Evolutionary conservation across 2,329 filamentous ascomycete species (phyloP).

Genomic region (Apiospora koreana): DNA sequence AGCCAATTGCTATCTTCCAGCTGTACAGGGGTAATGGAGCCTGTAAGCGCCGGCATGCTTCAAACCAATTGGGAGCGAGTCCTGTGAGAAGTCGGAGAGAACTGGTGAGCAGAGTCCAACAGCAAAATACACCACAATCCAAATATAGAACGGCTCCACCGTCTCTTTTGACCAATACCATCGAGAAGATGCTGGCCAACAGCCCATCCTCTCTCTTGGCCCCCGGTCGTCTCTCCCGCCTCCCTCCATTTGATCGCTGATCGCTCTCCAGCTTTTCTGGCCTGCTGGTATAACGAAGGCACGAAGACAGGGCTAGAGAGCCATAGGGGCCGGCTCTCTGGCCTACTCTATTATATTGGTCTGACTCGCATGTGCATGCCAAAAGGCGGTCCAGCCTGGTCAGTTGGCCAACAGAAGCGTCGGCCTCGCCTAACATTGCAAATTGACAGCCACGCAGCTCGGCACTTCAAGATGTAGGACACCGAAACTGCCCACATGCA

Average conservation of each 20-base stretch:
- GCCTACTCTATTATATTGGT: neutral
- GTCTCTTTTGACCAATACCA: neutral
- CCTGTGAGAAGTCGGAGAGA: neutral
- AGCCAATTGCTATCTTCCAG: neutral
- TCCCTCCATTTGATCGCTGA: slow-evolving; percentile 10
- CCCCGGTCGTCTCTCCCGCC: slow-evolving; percentile 10
- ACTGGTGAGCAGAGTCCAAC: neutral
- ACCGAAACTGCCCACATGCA: neutral
- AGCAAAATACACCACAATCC: neutral
- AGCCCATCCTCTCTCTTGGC: neutral
- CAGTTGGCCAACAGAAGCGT: neutral
- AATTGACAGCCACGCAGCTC: neutral
- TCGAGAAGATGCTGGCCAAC: neutral
- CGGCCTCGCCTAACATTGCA: neutral
- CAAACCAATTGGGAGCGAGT: neutral
- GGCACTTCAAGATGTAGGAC: neutral
- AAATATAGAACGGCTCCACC: slow-evolving; percentile 16
- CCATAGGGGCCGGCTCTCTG: neutral
- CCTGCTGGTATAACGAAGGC: neutral
- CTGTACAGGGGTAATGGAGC: slow-evolving; percentile 2
- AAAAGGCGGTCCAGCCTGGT: neutral
- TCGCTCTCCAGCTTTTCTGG: slow-evolving; percentile 1
- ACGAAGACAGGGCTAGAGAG: neutral
- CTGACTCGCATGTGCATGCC: neutral
- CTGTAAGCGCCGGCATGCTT: slow-evolving; percentile 5